These are phyloP conservation scores for Starmera pachycereana DNA, from an alignment of 805 yeast genomes.

Conservation along the genomic window DNA sequence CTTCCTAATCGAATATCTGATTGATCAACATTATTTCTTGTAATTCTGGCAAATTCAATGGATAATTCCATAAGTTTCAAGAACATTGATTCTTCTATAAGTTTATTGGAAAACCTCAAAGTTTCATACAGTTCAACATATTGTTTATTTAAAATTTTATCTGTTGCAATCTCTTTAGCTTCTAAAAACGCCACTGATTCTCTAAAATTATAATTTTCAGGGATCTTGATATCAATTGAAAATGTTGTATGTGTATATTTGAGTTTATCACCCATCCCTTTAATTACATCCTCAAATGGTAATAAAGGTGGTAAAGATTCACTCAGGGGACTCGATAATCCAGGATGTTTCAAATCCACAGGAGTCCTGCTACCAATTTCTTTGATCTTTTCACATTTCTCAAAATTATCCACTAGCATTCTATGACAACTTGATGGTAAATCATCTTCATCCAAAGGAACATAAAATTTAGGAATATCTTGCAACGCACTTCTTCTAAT, in stretches of 20 bases:
- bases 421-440: conserved; percentile 37
- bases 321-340: conserved; percentile 34
- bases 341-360: conserved; percentile 37
- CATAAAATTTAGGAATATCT: conserved; percentile 71
- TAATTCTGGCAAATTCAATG: conserved; percentile 22
- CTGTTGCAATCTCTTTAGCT: conserved; percentile 12
- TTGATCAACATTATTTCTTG: conserved; percentile 5
- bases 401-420: conserved; percentile 29
- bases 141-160: conserved; percentile 11
- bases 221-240: conserved; percentile 23
- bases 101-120: conserved; percentile 53
- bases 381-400: conserved; percentile 31
- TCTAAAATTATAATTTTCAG: conserved; percentile 29
- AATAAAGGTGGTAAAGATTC: conserved; percentile 27
- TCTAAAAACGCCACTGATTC: conserved; percentile 30
- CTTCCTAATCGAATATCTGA: background rate
- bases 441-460: conserved; percentile 57
- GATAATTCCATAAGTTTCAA: conserved; percentile 43
- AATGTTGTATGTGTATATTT: conserved; percentile 35
- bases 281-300: conserved; percentile 42
- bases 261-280: conserved; percentile 50
- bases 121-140: conserved; percentile 53
- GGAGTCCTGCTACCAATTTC: conserved; percentile 30
- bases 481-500: conserved; percentile 46
- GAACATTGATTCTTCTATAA: conserved; percentile 50